Conservation (phyloP, 768 basidiomycete species). For the Lactarius quietus region DNA sequence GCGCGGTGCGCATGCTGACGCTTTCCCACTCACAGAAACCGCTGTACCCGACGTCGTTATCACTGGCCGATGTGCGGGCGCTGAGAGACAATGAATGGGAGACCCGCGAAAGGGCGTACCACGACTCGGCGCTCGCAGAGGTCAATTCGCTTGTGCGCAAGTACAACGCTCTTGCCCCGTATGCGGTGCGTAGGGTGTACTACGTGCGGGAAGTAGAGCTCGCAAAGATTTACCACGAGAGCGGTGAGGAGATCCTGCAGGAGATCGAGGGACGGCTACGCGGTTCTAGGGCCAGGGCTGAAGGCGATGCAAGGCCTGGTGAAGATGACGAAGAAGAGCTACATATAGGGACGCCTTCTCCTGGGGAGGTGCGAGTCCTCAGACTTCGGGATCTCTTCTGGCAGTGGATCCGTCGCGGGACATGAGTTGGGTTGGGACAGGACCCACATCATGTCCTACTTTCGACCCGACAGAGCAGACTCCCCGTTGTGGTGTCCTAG, state of each 20-base stretch:
- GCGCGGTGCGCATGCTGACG: constrained; percentile 60
- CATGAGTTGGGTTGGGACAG: background rate
- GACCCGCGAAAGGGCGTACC: constrained; percentile 59
- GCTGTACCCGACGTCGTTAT: constrained; percentile 24
- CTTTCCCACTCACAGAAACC: constrained; percentile 42
- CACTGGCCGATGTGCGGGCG: constrained; percentile 36
- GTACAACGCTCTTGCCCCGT: constrained; percentile 79
- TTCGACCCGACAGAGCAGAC: background rate
- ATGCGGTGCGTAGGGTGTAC: constrained; percentile 65
- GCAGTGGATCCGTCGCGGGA: constrained; percentile 9
- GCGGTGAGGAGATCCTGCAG: constrained; percentile 49
- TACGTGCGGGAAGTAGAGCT: constrained; percentile 58
- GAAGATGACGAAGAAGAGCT: constrained; percentile 11
- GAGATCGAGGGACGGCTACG: constrained; percentile 35
- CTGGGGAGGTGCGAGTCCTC: background rate
- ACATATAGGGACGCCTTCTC: background rate
- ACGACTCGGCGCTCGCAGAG: constrained; percentile 63
- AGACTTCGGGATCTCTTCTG: constrained; percentile 6
- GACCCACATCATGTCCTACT: background rate
- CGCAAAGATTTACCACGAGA: constrained; percentile 46
- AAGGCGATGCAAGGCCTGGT: background rate
- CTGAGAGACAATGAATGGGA: constrained; percentile 72
- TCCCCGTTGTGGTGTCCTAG: background rate
- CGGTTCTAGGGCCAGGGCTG: background rate
- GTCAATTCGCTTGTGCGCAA: constrained; percentile 72